phyloP scores from a whole-genome alignment of 2,329 filamentous ascomycete genomes.

The Ambrosiella xylebori region DNA sequence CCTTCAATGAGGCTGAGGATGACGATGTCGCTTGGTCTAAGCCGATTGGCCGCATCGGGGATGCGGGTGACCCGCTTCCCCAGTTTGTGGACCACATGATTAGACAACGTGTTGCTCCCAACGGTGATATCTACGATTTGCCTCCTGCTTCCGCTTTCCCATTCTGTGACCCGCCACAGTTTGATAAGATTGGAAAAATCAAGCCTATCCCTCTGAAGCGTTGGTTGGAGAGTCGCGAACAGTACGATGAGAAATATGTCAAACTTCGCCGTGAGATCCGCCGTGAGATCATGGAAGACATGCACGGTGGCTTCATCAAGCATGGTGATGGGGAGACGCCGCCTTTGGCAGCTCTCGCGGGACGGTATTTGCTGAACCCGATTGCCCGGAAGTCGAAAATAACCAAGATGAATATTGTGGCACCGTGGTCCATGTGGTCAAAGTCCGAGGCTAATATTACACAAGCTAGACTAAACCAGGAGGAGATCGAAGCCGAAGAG shows the following conservation, averaged over 20 bases:
- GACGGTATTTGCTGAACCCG: conserved; percentile 35
- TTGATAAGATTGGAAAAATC: conserved; percentile 52
- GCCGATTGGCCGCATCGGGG: conserved; percentile 39
- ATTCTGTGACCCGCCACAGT: conserved; percentile 31
- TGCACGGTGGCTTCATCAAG: conserved; percentile 51
- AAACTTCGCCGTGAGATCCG: conserved; percentile 54
- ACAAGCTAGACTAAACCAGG: conserved; percentile 35
- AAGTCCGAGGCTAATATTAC: conserved; percentile 72
- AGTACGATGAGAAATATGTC: conserved; percentile 59
- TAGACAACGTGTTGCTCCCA: conserved; percentile 64
- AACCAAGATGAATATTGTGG: conserved; percentile 5
- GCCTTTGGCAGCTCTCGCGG: conserved; percentile 68
- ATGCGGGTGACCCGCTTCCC: conserved; percentile 68
- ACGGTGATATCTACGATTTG: conserved; percentile 57
- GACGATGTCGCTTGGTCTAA: conserved; percentile 17
- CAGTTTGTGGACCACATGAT: conserved; percentile 78
- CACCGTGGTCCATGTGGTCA: conserved; percentile 62
- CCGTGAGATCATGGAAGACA: conserved; percentile 54
- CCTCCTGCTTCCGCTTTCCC: conserved; percentile 45
- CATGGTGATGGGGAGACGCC: conserved; percentile 58
- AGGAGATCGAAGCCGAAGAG: conserved; percentile 19
- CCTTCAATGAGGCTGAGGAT: conserved; percentile 16
- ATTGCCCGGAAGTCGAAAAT: conserved; percentile 11
- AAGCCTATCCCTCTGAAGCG: conserved; percentile 65
- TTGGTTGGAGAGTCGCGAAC: conserved; percentile 59